Conservation (phyloP, 2,329 filamentous ascomycete genomes). For the Fusarium azukiicola region DNA sequence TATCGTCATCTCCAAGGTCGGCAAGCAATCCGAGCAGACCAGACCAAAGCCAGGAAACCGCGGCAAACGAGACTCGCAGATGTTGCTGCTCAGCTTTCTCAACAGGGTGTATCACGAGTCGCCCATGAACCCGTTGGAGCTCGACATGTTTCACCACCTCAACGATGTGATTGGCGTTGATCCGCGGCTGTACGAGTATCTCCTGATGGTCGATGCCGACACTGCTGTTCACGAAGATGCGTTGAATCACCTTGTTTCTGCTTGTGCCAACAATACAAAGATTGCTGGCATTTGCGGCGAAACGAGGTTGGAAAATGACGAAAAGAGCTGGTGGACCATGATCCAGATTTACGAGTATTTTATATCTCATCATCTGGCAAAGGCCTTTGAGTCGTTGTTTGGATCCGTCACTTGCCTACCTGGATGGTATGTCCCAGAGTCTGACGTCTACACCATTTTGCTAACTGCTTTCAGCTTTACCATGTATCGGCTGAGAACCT, state of each 20-base stretch:
- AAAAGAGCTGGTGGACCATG: slow-evolving; percentile 99
- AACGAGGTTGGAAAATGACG: slow-evolving; percentile 97
- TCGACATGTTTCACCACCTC: slow-evolving; percentile 99
- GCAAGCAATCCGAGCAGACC: slow-evolving; percentile 95
- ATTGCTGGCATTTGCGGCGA: slow-evolving; percentile 99
- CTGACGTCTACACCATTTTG: not conserved
- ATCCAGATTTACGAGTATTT: slow-evolving; percentile 99
- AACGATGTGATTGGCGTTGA: slow-evolving; percentile 99
- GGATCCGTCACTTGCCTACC: slow-evolving; percentile 99
- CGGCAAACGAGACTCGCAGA: slow-evolving; percentile 98
- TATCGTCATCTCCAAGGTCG: slow-evolving; percentile 96
- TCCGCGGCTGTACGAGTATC: slow-evolving; percentile 97
- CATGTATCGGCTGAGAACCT: slow-evolving; percentile 98
- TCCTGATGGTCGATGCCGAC: slow-evolving; percentile 99
- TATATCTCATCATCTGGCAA: slow-evolving; percentile 97
- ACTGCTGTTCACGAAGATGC: slow-evolving; percentile 96
- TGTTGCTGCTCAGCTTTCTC: slow-evolving; percentile 97
- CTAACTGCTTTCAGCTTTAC: slow-evolving; percentile 86
- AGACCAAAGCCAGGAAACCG: slow-evolving; percentile 98
- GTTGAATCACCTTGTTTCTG: slow-evolving; percentile 94
- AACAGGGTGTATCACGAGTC: slow-evolving; percentile 97
- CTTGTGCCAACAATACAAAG: slow-evolving; percentile 95
- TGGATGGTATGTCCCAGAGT: slow-evolving; percentile 88
- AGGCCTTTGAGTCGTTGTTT: slow-evolving; percentile 98
- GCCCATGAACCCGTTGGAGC: slow-evolving; percentile 96